Base-by-base conservation (phyloP, 2,329 filamentous ascomycete genomes). In the Tolypocladium paradoxum region DNA sequence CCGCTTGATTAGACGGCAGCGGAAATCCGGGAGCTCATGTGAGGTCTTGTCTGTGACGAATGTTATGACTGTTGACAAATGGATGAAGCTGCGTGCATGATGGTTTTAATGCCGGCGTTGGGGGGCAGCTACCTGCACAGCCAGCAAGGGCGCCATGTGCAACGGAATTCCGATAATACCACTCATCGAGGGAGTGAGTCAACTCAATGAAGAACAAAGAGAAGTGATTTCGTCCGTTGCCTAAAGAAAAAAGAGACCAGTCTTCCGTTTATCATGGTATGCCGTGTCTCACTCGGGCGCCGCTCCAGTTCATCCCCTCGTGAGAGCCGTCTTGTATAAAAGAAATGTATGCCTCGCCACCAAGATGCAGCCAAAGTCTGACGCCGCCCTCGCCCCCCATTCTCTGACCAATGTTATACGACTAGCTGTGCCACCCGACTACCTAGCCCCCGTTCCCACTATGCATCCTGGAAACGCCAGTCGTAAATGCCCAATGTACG, bases 1-100 rank as follows among this genome's bases (percentile, higher is more conserved):
- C 64, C 11, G 61, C 53, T 48, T 66, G 38, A 55, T 16, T 11
- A 7, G 27, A 14, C 27, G 27, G 27, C 43, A 14, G 9, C 18
- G 27, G 3, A 33, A 5, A 20, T 20, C 27, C 16, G 40, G 24
- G 24, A n/a, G 16, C 6, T 8, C 4, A 2, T 16, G 16, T 4
- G 24, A 6, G 6, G 2, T n/a, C 4, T 12, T 2, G 27, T 9
- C 6, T 31, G 43, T 2, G 27, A 33, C 27, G 27, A 20, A n/a
- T 35, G 18, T 3, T 47, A 6, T 27, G 27, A 5, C 24, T n/a
- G 16, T 29, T 31, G 40, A 45, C 6, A 35, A 16, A 29, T n/a
- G 14, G 24, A n/a, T 45, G 40, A 4, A 11, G n/a, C 8, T 29
- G 40, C 14, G 22, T 16, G 16, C 27, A 31, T 18, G 27, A 8